These are phyloP conservation scores for cucumber (Cucumis sativus) DNA, from an alignment of 306 rosid species.

Conservation along the genomic window DNA sequence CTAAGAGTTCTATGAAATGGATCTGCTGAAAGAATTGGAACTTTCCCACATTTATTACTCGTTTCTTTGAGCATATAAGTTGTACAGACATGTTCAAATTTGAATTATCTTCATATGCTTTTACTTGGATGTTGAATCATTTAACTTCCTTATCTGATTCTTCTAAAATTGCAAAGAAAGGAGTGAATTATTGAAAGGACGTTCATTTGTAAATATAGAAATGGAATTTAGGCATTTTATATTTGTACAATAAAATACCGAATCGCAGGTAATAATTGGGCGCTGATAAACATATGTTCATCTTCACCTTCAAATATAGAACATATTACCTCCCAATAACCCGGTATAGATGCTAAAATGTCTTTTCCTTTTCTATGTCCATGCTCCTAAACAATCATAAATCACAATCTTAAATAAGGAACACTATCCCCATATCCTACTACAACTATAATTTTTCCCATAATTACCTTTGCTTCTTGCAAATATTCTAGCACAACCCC, in stretches of 20 bases:
- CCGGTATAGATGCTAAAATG: slow-evolving; percentile 76
- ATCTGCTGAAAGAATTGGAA: background rate
- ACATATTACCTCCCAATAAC: slow-evolving; percentile 63
- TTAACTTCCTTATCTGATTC: background rate
- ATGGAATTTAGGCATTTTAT: too few relatives aligned
- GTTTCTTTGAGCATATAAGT: background rate
- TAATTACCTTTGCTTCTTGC: too few relatives aligned
- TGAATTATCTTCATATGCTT: background rate
- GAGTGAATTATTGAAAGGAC: too few relatives aligned
- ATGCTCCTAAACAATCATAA: slow-evolving; percentile 46
- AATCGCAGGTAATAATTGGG: too few relatives aligned
- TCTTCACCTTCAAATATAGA: background rate
- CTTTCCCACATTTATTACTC: background rate
- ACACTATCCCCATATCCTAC: too few relatives aligned
- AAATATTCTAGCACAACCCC: too few relatives aligned
- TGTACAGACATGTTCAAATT: background rate
- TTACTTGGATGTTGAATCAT: background rate
- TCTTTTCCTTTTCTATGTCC: slow-evolving; percentile 73
- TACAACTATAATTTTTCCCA: too few relatives aligned
- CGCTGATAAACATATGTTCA: too few relatives aligned
- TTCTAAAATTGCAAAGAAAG: too few relatives aligned
- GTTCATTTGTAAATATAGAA: too few relatives aligned
- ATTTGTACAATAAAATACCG: too few relatives aligned
- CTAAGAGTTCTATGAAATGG: background rate
- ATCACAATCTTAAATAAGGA: too few relatives aligned